These are phyloP conservation scores for Suaeda aralocaspica DNA, from an alignment of 148 eudicot genomes.

Conservation along the genomic window DNA sequence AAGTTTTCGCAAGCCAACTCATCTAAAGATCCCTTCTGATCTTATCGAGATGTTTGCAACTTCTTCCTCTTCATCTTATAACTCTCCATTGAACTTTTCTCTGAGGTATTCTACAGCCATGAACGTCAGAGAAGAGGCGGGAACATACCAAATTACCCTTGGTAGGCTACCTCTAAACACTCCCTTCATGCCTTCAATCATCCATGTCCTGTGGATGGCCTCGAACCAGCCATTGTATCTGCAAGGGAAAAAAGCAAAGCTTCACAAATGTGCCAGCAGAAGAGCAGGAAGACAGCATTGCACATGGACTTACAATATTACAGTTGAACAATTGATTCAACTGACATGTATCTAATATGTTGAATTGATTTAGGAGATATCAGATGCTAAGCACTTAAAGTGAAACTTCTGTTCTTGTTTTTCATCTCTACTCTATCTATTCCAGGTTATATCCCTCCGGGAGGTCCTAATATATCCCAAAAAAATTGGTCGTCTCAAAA, in stretches of 20 bases:
- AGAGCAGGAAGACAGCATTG: no score
- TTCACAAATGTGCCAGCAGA: not conserved
- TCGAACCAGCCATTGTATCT: conserved; percentile 91
- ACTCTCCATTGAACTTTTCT: conserved; percentile 47
- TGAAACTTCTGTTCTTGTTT: not conserved
- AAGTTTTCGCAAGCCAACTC: conserved; percentile 26
- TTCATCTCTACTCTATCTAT: not conserved
- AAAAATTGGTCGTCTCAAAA: no score
- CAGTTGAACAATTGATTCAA: no score
- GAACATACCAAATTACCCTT: conserved; percentile 78
- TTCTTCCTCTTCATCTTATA: conserved; percentile 25
- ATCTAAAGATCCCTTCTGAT: conserved; percentile 50
- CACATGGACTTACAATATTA: not conserved
- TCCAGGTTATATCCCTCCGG: not conserved
- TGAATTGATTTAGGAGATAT: not conserved
- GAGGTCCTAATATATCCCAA: no score
- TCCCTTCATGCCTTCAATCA: conserved; percentile 62
- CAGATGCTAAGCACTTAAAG: not conserved
- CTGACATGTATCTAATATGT: not conserved
- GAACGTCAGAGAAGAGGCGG: conserved; percentile 90
- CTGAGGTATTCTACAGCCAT: conserved; percentile 89
- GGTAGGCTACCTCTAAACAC: conserved; percentile 82
- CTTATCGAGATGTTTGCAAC: conserved; percentile 48
- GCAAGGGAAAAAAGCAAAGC: not conserved
- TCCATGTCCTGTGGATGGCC: conserved; percentile 64